Base-by-base conservation (phyloP, 345 rosid genomes). In the Camelina hispida region DNA sequence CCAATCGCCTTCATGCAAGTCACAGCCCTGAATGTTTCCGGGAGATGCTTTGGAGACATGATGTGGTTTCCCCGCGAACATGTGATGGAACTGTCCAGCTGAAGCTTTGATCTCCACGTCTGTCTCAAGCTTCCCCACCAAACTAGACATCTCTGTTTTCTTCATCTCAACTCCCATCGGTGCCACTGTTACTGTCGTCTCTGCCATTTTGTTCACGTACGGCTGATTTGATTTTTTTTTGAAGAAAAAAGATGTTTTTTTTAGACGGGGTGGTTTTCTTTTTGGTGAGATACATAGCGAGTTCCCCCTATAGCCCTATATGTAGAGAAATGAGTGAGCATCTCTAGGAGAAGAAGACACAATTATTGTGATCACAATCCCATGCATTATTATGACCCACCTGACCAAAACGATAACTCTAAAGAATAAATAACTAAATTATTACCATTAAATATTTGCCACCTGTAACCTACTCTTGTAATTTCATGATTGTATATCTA, bases 371-470 rank as follows among this genome's bases (percentile, higher is more conserved):
- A 42, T 43, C 44, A 42, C 32, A 37, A 50, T 17, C 75, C 28
- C 61, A 62, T 62, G 48, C 53, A 62, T 15, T 47, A 44, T 44
- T 50, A 17, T 51, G 76, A 28, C 69, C 62, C 34, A 44, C 76
- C 51, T 7, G 4, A 47, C 51, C 51, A 16, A 2, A 47, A n/a
- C 20, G 51, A 6, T 38, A 3, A 38, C 14, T 38, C 1, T 38
- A 10, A 38, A 5, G 14, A n/a, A 47, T 47, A 47, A 47, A 47
- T 47, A 16, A 47, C 51, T n/a, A 47, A 47, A 47, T n/a, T n/a
- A 48, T n/a, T 46, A 4, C 9, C 18, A 46, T 13, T 42, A 42
- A 42, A 42, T 14, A 13, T 14, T 44, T 14, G 17, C 48, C 50
- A 44, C 9, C 50, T 44, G 2, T 6, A 40, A 40, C 14, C 43